These are phyloP conservation scores for Pseudogymnoascus pannorum DNA, from an alignment of 2,329 filamentous ascomycete species.

Conservation along the genomic window DNA sequence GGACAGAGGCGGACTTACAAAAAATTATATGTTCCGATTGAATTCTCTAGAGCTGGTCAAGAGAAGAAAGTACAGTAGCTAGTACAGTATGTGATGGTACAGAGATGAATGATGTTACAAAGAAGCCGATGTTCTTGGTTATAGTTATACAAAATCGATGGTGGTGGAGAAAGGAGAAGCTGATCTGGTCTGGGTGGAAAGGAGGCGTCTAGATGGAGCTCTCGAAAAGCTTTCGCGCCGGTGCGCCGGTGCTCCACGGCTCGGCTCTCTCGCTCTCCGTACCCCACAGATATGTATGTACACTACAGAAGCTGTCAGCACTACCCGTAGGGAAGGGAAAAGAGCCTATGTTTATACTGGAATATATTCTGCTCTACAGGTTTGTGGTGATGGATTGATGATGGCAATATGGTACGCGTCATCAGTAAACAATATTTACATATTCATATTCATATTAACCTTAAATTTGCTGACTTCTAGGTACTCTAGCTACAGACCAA, in stretches of 20 bases:
- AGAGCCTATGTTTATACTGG: not conserved
- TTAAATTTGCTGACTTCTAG: not conserved
- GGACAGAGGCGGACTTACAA: not conserved
- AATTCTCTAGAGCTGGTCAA: too few species aligned
- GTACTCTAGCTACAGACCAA: too few species aligned
- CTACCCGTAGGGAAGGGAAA: not conserved
- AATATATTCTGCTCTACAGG: not conserved
- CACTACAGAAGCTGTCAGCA: too few species aligned
- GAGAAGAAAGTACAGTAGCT: not conserved
- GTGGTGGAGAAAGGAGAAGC: not conserved
- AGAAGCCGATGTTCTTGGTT: not conserved
- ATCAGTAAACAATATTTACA: not conserved
- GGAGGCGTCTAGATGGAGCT: not conserved
- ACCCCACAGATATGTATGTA: too few species aligned
- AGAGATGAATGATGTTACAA: not conserved
- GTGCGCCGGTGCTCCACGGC: not conserved
- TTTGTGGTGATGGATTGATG: not conserved
- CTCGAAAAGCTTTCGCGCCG: not conserved
- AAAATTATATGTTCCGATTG: not conserved
- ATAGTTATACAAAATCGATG: not conserved
- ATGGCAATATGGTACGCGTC: not conserved
- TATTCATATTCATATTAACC: not conserved
- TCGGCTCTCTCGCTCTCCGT: too few species aligned
- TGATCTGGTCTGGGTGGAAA: not conserved
- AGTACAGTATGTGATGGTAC: not conserved